These are phyloP conservation scores for Psidium friedrichsthalianum DNA, from an alignment of 345 rosid species.

Conservation along the genomic window DNA sequence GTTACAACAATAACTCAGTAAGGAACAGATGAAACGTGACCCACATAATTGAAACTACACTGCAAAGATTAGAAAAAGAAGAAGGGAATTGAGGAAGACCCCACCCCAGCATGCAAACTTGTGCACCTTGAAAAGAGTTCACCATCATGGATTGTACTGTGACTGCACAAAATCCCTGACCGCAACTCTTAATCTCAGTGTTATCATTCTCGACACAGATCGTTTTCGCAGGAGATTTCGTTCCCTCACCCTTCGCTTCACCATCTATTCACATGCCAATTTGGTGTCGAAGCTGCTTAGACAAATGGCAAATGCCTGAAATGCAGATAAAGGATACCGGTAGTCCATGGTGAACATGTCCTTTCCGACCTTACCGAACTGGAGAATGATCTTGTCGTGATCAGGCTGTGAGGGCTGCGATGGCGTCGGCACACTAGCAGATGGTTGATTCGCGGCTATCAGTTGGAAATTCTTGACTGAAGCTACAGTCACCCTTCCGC, in stretches of 20 bases:
- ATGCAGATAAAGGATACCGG: constrained; percentile 87
- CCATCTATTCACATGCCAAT: constrained; percentile 85
- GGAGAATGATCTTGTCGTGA: constrained; percentile 83
- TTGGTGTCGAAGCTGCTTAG: constrained; percentile 99
- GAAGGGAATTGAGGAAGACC: neutral
- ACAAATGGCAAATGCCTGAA: constrained; percentile 95
- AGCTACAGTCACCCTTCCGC: constrained; percentile 43
- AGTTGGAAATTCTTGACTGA: constrained; percentile 48
- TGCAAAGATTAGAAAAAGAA: neutral
- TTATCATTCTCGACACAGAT: neutral
- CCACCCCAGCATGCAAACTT: neutral
- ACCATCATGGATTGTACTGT: neutral
- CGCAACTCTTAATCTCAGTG: neutral
- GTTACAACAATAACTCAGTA: neutral
- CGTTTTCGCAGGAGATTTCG: neutral
- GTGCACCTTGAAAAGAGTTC: neutral
- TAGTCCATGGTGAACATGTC: constrained; percentile 99
- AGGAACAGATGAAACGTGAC: neutral
- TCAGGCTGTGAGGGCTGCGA: constrained; percentile 30
- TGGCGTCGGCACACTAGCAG: constrained; percentile 8
- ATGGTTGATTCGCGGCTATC: constrained; percentile 28
- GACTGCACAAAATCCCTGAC: neutral
- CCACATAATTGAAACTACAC: neutral
- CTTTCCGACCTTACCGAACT: constrained; percentile 93
- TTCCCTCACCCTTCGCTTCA: neutral